phyloP scores from a whole-genome alignment of 1,284 basidiomycete genomes.

The Heimioporus punctisporus region DNA sequence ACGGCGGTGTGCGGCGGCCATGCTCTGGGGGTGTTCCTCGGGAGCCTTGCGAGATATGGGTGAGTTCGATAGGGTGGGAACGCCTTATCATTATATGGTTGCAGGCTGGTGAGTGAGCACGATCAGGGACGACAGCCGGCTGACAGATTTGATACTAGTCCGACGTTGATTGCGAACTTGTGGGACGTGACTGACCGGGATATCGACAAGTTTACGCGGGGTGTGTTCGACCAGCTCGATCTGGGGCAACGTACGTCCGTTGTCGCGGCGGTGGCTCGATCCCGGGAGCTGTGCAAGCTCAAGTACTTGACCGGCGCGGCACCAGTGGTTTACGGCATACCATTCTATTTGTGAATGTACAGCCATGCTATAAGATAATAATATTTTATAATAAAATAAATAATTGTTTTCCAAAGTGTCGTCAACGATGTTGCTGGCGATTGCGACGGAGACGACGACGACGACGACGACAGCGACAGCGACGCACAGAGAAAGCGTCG shows the following conservation, averaged over 20 bases:
- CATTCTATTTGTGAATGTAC: constrained; percentile 67
- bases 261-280: constrained; percentile 79
- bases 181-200: constrained; percentile 99
- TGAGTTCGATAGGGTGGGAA: constrained; percentile 91
- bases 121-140: too few species aligned
- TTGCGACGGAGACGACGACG: neutral
- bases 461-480: too few species aligned
- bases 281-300: constrained; percentile 84
- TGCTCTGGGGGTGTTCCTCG: constrained; percentile 99
- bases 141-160: too few species aligned
- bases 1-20: constrained; percentile 84
- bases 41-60: constrained; percentile 89
- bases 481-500: neutral
- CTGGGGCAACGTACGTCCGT: constrained; percentile 44
- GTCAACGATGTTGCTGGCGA: too few species aligned
- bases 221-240: constrained; percentile 76
- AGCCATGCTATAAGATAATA: too few species aligned
- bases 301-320: constrained; percentile 97
- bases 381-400: too few species aligned
- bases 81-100: constrained; percentile 95
- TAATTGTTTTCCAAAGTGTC: neutral
- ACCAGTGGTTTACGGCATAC: constrained; percentile 94
- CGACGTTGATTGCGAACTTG: constrained; percentile 91
- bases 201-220: constrained; percentile 90
- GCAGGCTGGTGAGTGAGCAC: constrained; percentile 83